These are phyloP conservation scores for Arabis alpina DNA, from an alignment of 345 rosid genomes.

Conservation along the genomic window DNA sequence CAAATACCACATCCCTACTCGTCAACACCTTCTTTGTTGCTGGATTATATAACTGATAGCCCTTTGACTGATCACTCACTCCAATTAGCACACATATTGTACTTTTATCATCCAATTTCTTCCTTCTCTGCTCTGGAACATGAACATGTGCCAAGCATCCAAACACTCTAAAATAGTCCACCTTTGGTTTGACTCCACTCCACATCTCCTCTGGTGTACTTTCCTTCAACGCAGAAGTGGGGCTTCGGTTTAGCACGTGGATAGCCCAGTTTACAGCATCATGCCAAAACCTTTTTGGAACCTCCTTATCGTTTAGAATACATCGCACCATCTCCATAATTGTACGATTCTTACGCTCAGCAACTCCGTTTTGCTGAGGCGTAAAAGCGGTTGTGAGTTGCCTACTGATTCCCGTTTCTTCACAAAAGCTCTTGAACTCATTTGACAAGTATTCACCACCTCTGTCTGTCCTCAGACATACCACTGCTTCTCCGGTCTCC, in stretches of 20 bases:
- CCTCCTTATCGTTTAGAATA: neutral
- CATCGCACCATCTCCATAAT: neutral
- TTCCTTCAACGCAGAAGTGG: neutral
- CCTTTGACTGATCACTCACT: neutral
- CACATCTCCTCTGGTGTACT: neutral
- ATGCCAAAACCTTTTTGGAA: neutral
- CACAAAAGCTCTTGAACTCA: neutral
- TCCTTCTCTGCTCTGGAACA: neutral
- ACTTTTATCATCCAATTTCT: constrained; percentile 11
- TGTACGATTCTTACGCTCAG: neutral
- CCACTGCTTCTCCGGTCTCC: neutral
- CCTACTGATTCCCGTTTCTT: neutral
- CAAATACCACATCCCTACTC: neutral
- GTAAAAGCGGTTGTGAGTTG: neutral
- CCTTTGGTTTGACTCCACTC: neutral
- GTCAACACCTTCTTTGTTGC: neutral
- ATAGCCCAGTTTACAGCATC: neutral
- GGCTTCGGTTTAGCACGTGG: neutral
- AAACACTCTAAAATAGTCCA: constrained; percentile 10
- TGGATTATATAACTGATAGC: neutral
- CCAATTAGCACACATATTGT: neutral
- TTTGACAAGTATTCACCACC: neutral
- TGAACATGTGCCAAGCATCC: neutral
- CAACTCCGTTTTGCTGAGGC: neutral
- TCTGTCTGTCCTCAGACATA: neutral